A percentile compares a stretch with the other conserved stretches of the same genome.
These are phyloP conservation scores for Melanomma pulvis-pyrius DNA, from an alignment of 495 filamentous ascomycete genomes.

Conservation along the genomic window DNA sequence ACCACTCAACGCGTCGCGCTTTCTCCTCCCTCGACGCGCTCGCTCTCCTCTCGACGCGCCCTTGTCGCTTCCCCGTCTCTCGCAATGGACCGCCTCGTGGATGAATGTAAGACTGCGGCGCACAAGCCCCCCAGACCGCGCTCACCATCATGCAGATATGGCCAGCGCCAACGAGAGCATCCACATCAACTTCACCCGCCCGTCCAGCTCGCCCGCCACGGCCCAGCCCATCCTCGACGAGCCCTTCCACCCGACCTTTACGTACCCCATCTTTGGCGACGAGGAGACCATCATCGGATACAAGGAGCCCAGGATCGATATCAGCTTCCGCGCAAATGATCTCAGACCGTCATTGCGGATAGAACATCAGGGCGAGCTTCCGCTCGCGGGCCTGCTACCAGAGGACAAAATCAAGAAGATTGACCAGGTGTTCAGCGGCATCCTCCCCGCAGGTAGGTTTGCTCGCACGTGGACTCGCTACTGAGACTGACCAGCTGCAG, in stretches of 20 bases:
- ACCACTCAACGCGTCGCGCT: neutral
- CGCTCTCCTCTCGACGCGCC: neutral
- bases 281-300: slow-evolving; percentile 91
- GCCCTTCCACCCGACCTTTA: slow-evolving; percentile 82
- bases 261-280: slow-evolving; percentile 89
- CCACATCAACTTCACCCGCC: slow-evolving; percentile 38
- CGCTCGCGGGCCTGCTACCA: slow-evolving; percentile 35
- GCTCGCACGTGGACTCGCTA: neutral
- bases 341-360: slow-evolving; percentile 75
- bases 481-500: slow-evolving; percentile 5
- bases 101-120: slow-evolving; percentile 53
- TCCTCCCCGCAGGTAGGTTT: slow-evolving; percentile 52
- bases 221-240: slow-evolving; percentile 24
- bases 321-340: slow-evolving; percentile 80
- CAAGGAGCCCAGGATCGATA: slow-evolving; percentile 70
- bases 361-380: slow-evolving; percentile 71
- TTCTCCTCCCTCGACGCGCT: neutral
- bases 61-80: neutral
- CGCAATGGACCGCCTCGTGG: neutral
- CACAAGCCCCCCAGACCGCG: slow-evolving; percentile 41
- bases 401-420: slow-evolving; percentile 70
- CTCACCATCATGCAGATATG: slow-evolving; percentile 31
- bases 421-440: slow-evolving; percentile 70
- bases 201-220: slow-evolving; percentile 14
- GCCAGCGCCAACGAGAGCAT: slow-evolving; percentile 41